These are phyloP conservation scores for Russula lepida DNA, from an alignment of 768 basidiomycete species.

Conservation along the genomic window DNA sequence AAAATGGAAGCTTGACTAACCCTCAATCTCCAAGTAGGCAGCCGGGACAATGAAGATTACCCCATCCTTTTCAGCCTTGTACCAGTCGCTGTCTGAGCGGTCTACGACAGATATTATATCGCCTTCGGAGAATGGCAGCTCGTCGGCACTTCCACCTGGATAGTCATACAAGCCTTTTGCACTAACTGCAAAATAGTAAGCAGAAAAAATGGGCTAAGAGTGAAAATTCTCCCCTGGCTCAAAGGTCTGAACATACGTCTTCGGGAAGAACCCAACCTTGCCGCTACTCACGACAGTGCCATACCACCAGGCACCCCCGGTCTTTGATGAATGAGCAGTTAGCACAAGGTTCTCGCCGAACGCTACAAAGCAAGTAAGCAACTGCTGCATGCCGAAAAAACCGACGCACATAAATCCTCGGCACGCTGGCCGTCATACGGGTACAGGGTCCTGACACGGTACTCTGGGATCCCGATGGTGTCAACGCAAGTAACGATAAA, in stretches of 20 bases:
- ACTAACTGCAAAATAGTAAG: slow-evolving; percentile 34
- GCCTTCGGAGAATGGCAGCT: slow-evolving; percentile 79
- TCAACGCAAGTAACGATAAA: not conserved
- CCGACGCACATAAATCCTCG: slow-evolving; percentile 74
- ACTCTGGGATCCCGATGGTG: slow-evolving; percentile 36
- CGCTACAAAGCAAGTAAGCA: slow-evolving; percentile 33
- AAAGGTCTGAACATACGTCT: slow-evolving; percentile 73
- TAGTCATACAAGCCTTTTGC: slow-evolving; percentile 83
- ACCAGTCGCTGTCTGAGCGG: slow-evolving; percentile 81
- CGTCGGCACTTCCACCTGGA: slow-evolving; percentile 58
- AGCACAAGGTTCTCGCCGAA: slow-evolving; percentile 78
- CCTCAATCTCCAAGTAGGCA: slow-evolving; percentile 81
- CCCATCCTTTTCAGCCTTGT: slow-evolving; percentile 88
- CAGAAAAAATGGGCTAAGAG: slow-evolving; percentile 8
- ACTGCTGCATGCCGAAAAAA: slow-evolving; percentile 4
- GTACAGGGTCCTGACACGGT: slow-evolving; percentile 75
- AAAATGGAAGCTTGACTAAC: slow-evolving; percentile 66
- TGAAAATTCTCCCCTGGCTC: slow-evolving; percentile 45
- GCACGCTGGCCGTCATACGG: slow-evolving; percentile 76
- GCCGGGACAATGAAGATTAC: slow-evolving; percentile 87
- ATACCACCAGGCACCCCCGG: slow-evolving; percentile 89
- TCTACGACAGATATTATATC: slow-evolving; percentile 76
- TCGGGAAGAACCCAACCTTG: slow-evolving; percentile 82
- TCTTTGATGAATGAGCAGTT: slow-evolving; percentile 76
- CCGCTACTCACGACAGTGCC: slow-evolving; percentile 59